A percentile compares a stretch with the other conserved stretches of the same genome.
Conservation (phyloP, 352 stramenopile genomes). For the Pythium aristosporum region DNA sequence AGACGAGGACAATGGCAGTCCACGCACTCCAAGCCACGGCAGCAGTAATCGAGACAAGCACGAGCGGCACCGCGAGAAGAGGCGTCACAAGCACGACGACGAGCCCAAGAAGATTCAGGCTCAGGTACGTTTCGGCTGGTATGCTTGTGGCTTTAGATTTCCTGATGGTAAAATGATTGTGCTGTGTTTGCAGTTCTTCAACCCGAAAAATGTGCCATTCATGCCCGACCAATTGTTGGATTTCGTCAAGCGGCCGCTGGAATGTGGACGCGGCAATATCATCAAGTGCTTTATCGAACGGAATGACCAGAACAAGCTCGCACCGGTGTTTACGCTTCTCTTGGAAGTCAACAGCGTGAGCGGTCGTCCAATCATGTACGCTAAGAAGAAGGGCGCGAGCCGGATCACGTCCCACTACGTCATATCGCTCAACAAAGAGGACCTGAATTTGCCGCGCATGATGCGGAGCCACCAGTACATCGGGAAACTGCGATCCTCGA, state of each 20-base stretch:
- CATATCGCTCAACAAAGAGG: constrained; percentile 86
- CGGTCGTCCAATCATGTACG: constrained; percentile 81
- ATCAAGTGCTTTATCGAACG: constrained; percentile 90
- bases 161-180: not conserved
- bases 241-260: constrained; percentile 77
- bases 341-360: constrained; percentile 86
- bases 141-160: not conserved
- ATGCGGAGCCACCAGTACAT: constrained; percentile 87
- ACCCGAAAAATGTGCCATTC: constrained; percentile 79
- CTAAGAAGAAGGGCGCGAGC: constrained; percentile 70
- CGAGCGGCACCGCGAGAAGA: constrained; percentile 55
- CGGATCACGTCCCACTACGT: constrained; percentile 86
- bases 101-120: constrained; percentile 68
- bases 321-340: constrained; percentile 80
- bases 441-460: constrained; percentile 74
- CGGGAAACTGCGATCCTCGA: constrained; percentile 81
- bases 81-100: constrained; percentile 55
- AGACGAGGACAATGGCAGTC: constrained; percentile 5
- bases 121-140: constrained; percentile 25
- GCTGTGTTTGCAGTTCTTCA: constrained; percentile 59
- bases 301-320: constrained; percentile 80
- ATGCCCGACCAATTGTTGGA: constrained; percentile 79
- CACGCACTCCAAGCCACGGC: not conserved
- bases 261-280: constrained; percentile 74
- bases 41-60: constrained; percentile 36